Base-by-base conservation (phyloP, 129 eudicot genomes). In the Rutidosis leptorrhynchoides region DNA sequence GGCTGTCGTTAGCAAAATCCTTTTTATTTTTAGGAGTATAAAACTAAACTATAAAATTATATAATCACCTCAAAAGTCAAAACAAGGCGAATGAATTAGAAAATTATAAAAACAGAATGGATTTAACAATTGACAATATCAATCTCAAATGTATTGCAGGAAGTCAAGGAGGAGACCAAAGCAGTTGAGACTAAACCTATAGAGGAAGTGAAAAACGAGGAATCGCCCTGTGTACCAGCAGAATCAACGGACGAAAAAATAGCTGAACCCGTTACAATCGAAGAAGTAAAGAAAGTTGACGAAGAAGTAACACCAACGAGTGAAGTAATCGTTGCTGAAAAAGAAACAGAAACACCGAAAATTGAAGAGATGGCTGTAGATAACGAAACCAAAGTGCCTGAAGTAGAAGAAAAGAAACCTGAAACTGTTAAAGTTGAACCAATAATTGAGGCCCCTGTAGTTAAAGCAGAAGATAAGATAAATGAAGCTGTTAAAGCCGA, bases 141-240 rank as follows among this genome's bases (percentile, higher is more conserved):
- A 21, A 35, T 42, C 45, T 32, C 12, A 20, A 46, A 40, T 48
- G 15, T 22, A 61, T 48, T 77, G 74, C 84, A 84, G 90, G 79
- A 66, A 72, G 83, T 80, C 20, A 78, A 78, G 67, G 80, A 88
- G 79, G 80, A 69, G 62, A 58, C 52, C 23, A 67, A 78, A 65
- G 32, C 64, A 59, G 61, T 58, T 37, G 79, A 40, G 23, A 61
- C 53, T 28, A 28, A 59, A 23, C 58, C 65, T 27, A 17, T 40
- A 11, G 73, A 77, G 12, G 73, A 49, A 49, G 55, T 49, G 24
- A 49, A 49, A 3, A 15, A 48, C 11, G 59, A 63, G 7, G 73
- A 67, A 28, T 7, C 56, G 7, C 22, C 64, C 24, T 52, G 57
- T 48, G 70, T 76, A 64, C 7, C 67, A 25, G 76, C 66, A 66